Base-by-base conservation (phyloP, 208 protist species). In the Leishmania gerbilli region DNA sequence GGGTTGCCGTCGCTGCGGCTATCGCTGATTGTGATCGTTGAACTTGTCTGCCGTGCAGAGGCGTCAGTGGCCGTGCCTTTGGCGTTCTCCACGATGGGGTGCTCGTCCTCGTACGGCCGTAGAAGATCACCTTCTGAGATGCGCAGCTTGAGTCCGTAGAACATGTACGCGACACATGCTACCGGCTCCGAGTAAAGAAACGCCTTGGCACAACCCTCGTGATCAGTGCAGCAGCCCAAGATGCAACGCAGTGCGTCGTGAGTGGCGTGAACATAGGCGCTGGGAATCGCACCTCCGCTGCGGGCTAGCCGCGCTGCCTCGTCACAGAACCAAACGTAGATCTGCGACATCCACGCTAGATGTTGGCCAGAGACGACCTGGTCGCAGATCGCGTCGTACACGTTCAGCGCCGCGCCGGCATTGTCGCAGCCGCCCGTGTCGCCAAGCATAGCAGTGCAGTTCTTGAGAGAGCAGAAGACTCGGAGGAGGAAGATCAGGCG, bases 81-180 rank as follows among this genome's bases (percentile, higher is more conserved):
- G 21, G 51, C 65, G 6, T 45, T 53, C 65, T 79, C 77, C 55
- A 77, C 60, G 49, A 84, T 15, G 24, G 68, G 9, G 64, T 83
- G 85, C 56, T 89, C 88, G 45, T 85, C 77, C 75, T 91, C 87
- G 62, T 84, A 55, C 42, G 93, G 89, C 24, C 91, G 87, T 60
- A 93, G 88, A 31, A 90, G 82, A 19, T 84, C 80, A 2, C 83
- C 84, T 11, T 27, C 65, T 6, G 86, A 85, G 51, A 96, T 90
- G 56, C 94, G 94, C 79, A 95, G 74, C 79, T 91, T 90, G 27
- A 97, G 64, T 11, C 94, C 92, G 79, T 93, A 89, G 58, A 97
- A 89, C 88, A 97, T 84, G 79, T 89, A 82, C 21, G 83, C 91
- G 69, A 92, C 90, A 55, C 86, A 90, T 47, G 94, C 86, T 37